These are phyloP conservation scores for Monsonia emarginata DNA, from an alignment of 441 rosid genomes.

Conservation along the genomic window DNA sequence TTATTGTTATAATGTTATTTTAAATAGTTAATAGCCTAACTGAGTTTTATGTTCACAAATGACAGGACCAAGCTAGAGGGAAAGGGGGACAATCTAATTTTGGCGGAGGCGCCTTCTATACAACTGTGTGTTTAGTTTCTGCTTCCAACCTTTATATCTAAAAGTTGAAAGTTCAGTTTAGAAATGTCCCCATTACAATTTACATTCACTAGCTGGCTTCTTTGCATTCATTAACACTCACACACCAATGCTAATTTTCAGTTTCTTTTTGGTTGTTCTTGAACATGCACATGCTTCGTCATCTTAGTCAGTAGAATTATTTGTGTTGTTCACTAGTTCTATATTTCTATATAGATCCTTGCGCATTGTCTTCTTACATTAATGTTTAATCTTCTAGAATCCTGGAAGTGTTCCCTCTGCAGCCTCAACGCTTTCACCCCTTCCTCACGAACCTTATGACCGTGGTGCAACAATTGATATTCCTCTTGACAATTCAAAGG, in stretches of 20 bases:
- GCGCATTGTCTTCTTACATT: conserved; percentile 14
- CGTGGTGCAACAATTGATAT: conserved; percentile 78
- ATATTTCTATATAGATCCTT: background rate
- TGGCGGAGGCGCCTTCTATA: conserved; percentile 2
- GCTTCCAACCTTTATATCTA: background rate
- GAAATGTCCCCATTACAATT: too few relatives aligned
- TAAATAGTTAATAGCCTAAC: background rate
- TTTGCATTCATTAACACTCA: background rate
- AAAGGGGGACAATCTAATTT: conserved; percentile 1
- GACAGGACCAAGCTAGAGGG: background rate
- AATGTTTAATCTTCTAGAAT: conserved; percentile 38
- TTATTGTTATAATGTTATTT: background rate
- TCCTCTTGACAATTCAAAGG: conserved; percentile 71
- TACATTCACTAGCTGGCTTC: background rate
- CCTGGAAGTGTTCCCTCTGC: conserved; percentile 63
- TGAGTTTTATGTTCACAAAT: background rate
- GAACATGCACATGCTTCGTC: background rate
- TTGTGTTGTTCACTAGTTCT: background rate
- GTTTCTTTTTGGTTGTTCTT: background rate
- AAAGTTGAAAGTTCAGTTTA: background rate
- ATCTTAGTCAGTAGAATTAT: background rate
- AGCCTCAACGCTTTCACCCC: conserved; percentile 73
- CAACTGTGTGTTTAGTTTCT: conserved; percentile 2
- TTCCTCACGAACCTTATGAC: conserved; percentile 94
- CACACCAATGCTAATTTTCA: background rate